These are phyloP conservation scores for Aspergillus funiculosus DNA, from an alignment of 495 filamentous ascomycete species.

Conservation along the genomic window DNA sequence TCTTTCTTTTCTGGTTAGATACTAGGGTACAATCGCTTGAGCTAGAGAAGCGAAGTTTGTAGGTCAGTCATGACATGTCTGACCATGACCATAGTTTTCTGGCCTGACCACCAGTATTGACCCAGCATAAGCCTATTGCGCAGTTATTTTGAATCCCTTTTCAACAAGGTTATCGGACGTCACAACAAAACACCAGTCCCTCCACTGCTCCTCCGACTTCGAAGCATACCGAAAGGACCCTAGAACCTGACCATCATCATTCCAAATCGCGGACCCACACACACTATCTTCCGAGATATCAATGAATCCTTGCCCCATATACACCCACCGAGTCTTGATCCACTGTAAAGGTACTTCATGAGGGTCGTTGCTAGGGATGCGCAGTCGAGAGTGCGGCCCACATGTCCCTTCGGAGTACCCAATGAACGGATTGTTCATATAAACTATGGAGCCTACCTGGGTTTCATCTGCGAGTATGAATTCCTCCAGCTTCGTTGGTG, in stretches of 20 bases:
- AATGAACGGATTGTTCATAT: constrained; percentile 4
- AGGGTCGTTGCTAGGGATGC: constrained; percentile 3
- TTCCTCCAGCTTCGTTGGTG: not conserved
- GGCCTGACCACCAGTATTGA: too few species aligned
- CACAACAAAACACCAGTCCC: not conserved
- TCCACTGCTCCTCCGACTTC: not conserved
- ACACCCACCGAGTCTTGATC: not conserved
- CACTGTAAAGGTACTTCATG: not conserved
- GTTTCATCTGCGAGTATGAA: not conserved
- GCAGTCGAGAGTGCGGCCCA: not conserved
- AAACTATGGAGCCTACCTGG: not conserved
- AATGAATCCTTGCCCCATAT: constrained; percentile 3
- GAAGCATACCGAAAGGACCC: constrained; percentile 7
- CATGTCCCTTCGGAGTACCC: constrained; percentile 5
- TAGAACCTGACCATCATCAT: constrained; percentile 5
- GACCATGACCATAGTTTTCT: too few species aligned
- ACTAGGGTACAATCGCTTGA: too few species aligned
- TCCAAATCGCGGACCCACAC: constrained; percentile 7
- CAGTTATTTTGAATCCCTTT: not conserved
- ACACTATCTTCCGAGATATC: not conserved
- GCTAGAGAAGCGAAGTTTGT: too few species aligned
- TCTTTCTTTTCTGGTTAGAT: constrained; percentile 23
- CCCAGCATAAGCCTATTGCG: constrained; percentile 1
- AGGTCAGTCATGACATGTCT: too few species aligned
- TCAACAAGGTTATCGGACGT: not conserved